phyloP scores from a whole-genome alignment of 345 rosid genomes.

The Litchi chinensis region DNA sequence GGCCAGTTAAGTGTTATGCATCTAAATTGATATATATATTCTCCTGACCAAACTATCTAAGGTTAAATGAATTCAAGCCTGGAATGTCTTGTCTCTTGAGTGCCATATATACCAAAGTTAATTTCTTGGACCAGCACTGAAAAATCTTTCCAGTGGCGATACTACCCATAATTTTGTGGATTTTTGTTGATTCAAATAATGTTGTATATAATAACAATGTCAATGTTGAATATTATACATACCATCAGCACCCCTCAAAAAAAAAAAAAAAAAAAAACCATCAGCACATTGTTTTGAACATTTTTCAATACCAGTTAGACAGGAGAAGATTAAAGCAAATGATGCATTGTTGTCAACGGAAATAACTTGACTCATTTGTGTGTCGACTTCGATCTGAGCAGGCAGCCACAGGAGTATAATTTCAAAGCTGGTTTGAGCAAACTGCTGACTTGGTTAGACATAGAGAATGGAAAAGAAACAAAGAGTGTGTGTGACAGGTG shows the following conservation, averaged over 20 bases:
- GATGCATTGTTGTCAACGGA: neutral
- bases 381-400: neutral
- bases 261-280: too few relatives aligned
- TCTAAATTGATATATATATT: too few relatives aligned
- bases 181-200: neutral
- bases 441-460: neutral
- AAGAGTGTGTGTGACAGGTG: constrained; percentile 59
- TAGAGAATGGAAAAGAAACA: constrained; percentile 24
- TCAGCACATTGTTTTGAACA: neutral
- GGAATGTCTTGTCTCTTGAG: neutral
- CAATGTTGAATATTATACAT: too few relatives aligned
- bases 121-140: neutral
- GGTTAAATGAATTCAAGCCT: neutral
- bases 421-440: constrained; percentile 31
- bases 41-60: neutral
- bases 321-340: neutral
- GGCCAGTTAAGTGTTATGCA: too few relatives aligned
- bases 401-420: neutral
- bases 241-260: too few relatives aligned
- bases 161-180: neutral
- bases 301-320: neutral
- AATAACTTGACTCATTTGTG: neutral
- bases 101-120: neutral
- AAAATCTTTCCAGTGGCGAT: neutral
- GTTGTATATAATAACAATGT: too few relatives aligned